These are phyloP conservation scores for Lasiodiplodia gonubiensis DNA, from an alignment of 2,329 filamentous ascomycete genomes.

Conservation along the genomic window DNA sequence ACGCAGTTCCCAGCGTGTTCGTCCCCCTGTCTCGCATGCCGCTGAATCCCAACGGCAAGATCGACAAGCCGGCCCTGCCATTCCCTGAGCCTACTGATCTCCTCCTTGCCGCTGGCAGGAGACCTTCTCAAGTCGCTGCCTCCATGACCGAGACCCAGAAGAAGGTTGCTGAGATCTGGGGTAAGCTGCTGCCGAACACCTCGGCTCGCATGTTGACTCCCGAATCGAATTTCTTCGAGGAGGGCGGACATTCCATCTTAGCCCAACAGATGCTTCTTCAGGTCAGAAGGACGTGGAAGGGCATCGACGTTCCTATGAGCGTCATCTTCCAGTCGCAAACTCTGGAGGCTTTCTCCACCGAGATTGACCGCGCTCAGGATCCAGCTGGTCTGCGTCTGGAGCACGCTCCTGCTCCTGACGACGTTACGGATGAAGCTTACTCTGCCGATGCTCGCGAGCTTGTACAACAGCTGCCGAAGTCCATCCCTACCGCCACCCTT, in stretches of 20 bases:
- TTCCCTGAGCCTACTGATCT: slow-evolving; percentile 78
- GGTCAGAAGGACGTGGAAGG: slow-evolving; percentile 65
- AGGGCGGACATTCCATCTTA: slow-evolving; percentile 80
- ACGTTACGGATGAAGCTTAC: slow-evolving; percentile 54
- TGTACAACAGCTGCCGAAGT: slow-evolving; percentile 55
- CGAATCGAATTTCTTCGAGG: slow-evolving; percentile 74
- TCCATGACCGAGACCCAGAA: slow-evolving; percentile 65
- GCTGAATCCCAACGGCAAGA: slow-evolving; percentile 81
- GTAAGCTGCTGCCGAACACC: slow-evolving; percentile 68
- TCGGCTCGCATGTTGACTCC: slow-evolving; percentile 70
- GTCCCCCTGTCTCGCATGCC: slow-evolving; percentile 76
- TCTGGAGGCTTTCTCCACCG: slow-evolving; percentile 60
- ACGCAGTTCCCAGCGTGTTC: slow-evolving; percentile 76
- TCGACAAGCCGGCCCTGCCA: slow-evolving; percentile 78
- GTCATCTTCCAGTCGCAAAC: slow-evolving; percentile 73
- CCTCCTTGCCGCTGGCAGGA: slow-evolving; percentile 60
- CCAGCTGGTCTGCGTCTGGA: slow-evolving; percentile 55
- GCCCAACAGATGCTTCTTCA: slow-evolving; percentile 81
- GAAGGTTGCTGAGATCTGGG: slow-evolving; percentile 74
- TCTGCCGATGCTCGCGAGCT: slow-evolving; percentile 60
- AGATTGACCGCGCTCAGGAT: slow-evolving; percentile 58
- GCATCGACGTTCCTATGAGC: slow-evolving; percentile 71
- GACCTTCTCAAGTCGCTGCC: slow-evolving; percentile 52
- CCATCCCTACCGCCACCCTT: slow-evolving; percentile 38
- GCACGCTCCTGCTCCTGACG: slow-evolving; percentile 55